Evolutionary conservation across 1,284 basidiomycete species (phyloP), one percentile per base, ranked within the genome.

Genomic region (Trametes hirsuta): DNA sequence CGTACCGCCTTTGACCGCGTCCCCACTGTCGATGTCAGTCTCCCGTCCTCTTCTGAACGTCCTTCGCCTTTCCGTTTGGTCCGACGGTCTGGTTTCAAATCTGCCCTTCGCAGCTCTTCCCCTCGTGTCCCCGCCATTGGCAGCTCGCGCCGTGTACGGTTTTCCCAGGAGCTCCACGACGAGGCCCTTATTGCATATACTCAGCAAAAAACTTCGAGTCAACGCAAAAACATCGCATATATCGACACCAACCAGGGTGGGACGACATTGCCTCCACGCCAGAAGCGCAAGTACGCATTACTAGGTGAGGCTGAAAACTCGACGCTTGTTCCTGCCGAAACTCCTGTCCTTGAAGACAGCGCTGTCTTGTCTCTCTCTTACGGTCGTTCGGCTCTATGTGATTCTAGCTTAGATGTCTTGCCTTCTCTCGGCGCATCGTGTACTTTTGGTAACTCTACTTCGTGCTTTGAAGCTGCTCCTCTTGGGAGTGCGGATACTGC

Each of bases 81-180:
- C 12, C 24, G 18, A 14, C 54, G 39, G 12, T 35, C 50, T 18
- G 24, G 14, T 18, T 36, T 62, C 47, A 62, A 58, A 45, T 52
- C 55, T 44, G 51, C 60, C n/a, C 30, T 58, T 30, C 60, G 55
- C 15, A 11, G 15, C 6, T 39, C 59, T 14, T n/a, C 48, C 6
- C 42, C 18, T 3, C 34, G 25, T 36, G 15, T 11, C 5, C 22
- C 53, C 6, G 18, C 46, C 11, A 11, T 41, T 37, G 42, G 42
- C 14, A 25, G 10, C 24, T 49, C 46, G 30, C 60, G 61, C 3
- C 58, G 42, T 11, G 61, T 63, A 12, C 61, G 57, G 36, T 63
- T 63, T 51, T 53, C 57, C 21, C 34, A 54, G 0, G 55, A 37
- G 9, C 47, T 57, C 22, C 24, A 37, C 36, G 34, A 49, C 8